Base-by-base conservation (phyloP, 768 basidiomycete species). In the Russula ochroleuca region DNA sequence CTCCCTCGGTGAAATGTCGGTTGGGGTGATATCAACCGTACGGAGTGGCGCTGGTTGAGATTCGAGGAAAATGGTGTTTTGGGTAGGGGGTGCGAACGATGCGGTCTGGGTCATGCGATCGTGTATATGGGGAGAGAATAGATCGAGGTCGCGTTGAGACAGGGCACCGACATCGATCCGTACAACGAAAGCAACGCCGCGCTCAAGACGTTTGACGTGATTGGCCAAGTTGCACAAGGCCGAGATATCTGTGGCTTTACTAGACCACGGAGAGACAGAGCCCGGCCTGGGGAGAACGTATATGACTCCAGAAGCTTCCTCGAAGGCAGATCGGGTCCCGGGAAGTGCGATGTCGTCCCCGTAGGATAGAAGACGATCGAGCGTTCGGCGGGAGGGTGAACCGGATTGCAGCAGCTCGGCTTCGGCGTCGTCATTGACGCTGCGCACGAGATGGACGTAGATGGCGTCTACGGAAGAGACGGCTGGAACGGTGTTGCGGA, bases 191-290 rank as follows among this genome's bases (percentile, higher is more conserved):
- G 81, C 84, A 21, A 85, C 69, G 4, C 96, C 95, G 21, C 97
- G 85, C 73, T 99, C 97, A 61, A 99, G 76, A 43, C 97, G 83
- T 66, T 88, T 83, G 57, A 99, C 76, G 59, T 85, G 78, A 2
- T 75, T 72, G 21, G 80, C 84, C 2, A 99, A 85, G 58, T 87
- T 88, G 77, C 97, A 99, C 57, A 98, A 84, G 10, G 77, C 77
- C 23, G 95, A 83, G 60, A 99, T 98, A 73, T 99, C 95, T 0
- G 96, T 98, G 2, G 97, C 96, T 76, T 99, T 99, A 75, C 92
- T 96, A 6, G 96, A 98, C 97, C 97, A 99, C 2, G 97, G 95
- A 5, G 96, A 98, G 70, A 98, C 88, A 4, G 95, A 94, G 4
- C 96, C 95, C 9, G 85, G 81, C 62, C 95, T 78, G 13, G 95